phyloP scores from a whole-genome alignment of 1,139 yeast species.

The Pichia sp. region DNA sequence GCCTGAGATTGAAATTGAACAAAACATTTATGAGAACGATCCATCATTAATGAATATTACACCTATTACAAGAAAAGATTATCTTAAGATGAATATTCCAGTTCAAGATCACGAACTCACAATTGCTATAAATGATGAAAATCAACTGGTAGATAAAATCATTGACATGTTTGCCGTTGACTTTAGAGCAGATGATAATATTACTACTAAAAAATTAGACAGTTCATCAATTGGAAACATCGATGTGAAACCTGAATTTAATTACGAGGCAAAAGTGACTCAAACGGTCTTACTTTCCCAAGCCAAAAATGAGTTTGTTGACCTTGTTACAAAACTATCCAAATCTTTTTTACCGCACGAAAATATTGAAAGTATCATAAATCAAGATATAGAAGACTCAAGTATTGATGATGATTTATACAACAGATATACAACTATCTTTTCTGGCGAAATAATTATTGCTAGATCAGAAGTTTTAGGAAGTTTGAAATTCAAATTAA shows the following conservation, averaged over 20 bases:
- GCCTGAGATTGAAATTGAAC: not conserved
- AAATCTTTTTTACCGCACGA: not conserved
- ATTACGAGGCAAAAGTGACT: not conserved
- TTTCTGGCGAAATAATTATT: not conserved
- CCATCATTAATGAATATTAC: not conserved
- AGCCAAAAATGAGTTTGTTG: not conserved
- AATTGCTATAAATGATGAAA: not conserved
- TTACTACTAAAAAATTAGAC: not conserved
- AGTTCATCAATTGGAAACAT: too few species aligned
- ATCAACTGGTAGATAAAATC: not conserved
- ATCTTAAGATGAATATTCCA: conserved; percentile 22
- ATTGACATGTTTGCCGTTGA: not conserved
- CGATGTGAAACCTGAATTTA: not conserved
- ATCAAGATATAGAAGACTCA: not conserved
- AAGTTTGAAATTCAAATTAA: conserved; percentile 19
- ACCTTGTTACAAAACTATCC: not conserved
- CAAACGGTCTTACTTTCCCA: not conserved
- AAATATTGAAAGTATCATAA: not conserved
- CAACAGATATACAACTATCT: not conserved
- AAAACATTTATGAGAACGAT: not conserved
- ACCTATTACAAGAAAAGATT: conserved; percentile 14
- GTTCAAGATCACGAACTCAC: conserved; percentile 11
- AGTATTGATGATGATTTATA: conserved; percentile 1
- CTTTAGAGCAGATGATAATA: not conserved
- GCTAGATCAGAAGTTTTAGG: conserved; percentile 14